A percentile compares a stretch with the other conserved stretches of the same genome.
Conservation (phyloP, 1,284 basidiomycete genomes). For the Serendipita sp. region DNA sequence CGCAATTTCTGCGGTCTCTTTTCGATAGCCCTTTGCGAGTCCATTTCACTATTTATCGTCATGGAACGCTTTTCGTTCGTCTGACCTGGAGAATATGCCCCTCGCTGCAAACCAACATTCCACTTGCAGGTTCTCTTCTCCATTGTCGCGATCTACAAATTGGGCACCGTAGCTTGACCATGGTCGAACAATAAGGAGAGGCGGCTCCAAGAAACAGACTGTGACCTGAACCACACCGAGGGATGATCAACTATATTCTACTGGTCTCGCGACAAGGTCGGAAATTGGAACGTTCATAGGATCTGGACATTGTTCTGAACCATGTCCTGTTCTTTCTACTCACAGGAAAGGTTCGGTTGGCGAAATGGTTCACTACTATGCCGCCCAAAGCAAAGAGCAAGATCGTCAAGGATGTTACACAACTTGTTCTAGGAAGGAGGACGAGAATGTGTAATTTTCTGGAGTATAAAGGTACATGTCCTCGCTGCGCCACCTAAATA, state of each 20-base stretch:
- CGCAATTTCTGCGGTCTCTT: slow-evolving; percentile 35
- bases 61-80: slow-evolving; percentile 6
- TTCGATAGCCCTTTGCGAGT: slow-evolving; percentile 42
- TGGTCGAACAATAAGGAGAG: neutral
- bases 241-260: slow-evolving; percentile 77
- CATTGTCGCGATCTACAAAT: slow-evolving; percentile 64
- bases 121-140: slow-evolving; percentile 61
- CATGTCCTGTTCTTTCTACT: neutral
- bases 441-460: slow-evolving; percentile 99
- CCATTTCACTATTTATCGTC: neutral
- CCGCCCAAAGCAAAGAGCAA: slow-evolving; percentile 88
- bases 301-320: slow-evolving; percentile 11
- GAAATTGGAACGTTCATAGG: slow-evolving; percentile 17
- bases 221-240: neutral
- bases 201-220: neutral
- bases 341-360: slow-evolving; percentile 88
- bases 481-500: neutral
- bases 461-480: slow-evolving; percentile 83
- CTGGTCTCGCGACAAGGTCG: slow-evolving; percentile 86
- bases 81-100: slow-evolving; percentile 59
- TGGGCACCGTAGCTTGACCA: slow-evolving; percentile 31
- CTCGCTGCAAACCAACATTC: slow-evolving; percentile 59
- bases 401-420: slow-evolving; percentile 99
- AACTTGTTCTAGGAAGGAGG: slow-evolving; percentile 87
- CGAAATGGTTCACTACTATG: slow-evolving; percentile 98